phyloP scores from a whole-genome alignment of 2,329 filamentous ascomycete genomes.

The Cytospora paraplurivora region DNA sequence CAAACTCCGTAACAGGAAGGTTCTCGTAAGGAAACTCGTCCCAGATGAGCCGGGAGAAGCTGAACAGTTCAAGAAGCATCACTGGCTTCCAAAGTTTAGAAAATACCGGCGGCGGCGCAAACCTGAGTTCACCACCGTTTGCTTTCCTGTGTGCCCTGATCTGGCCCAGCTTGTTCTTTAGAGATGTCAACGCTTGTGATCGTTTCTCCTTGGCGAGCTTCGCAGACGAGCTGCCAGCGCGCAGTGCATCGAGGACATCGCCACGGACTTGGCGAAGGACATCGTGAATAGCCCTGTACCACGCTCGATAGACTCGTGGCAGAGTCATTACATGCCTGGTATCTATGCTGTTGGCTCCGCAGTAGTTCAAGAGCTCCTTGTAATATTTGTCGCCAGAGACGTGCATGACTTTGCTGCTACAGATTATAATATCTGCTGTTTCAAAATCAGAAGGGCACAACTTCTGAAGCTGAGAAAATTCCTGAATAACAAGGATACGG shows the following conservation, averaged over 20 bases:
- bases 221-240: not conserved
- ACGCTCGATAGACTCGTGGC: constrained; percentile 24
- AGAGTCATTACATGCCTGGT: not conserved
- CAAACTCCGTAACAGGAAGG: constrained; percentile 37
- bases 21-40: constrained; percentile 49
- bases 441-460: constrained; percentile 30
- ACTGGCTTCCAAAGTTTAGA: not conserved
- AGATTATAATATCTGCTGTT: constrained; percentile 43
- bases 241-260: not conserved
- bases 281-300: constrained; percentile 19
- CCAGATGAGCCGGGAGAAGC: constrained; percentile 43
- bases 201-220: not conserved
- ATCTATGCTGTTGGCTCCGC: constrained; percentile 11
- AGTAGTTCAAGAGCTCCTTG: constrained; percentile 18
- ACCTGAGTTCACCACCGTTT: not conserved
- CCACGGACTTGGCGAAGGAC: not conserved
- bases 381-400: constrained; percentile 14
- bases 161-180: not conserved
- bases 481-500: constrained; percentile 36
- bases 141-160: not conserved
- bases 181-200: not conserved
- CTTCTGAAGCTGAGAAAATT: constrained; percentile 22
- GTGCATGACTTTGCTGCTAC: constrained; percentile 37
- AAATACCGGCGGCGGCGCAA: not conserved
- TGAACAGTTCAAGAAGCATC: constrained; percentile 41